These are phyloP conservation scores for Plicaturopsis crispa DNA, from an alignment of 768 basidiomycete genomes.

Conservation along the genomic window DNA sequence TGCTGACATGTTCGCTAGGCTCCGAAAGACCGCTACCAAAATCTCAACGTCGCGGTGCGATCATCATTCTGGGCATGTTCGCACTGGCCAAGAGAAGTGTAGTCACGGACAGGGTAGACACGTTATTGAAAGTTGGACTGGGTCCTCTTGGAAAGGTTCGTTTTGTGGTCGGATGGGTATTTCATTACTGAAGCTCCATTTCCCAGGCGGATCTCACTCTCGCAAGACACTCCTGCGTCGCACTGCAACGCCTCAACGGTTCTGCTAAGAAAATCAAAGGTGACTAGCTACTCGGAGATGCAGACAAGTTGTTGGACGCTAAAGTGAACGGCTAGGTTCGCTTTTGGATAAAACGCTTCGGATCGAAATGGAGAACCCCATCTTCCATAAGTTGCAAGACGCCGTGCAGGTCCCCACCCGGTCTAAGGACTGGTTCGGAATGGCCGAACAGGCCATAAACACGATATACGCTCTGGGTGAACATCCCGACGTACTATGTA, in stretches of 20 bases:
- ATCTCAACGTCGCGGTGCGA: conserved; percentile 86
- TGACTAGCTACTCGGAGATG: conserved; percentile 15
- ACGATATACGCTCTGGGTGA: conserved; percentile 93
- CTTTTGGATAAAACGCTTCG: conserved; percentile 81
- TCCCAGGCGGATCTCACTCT: conserved; percentile 77
- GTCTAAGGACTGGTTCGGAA: conserved; percentile 91
- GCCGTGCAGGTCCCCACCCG: conserved; percentile 75
- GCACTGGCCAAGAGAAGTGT: conserved; percentile 76
- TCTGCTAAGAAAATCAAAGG: conserved; percentile 98
- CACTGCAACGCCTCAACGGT: conserved; percentile 86
- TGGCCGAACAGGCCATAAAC: conserved; percentile 96
- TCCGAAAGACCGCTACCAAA: conserved; percentile 68
- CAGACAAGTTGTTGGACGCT: background rate
- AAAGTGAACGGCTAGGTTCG: conserved; percentile 47
- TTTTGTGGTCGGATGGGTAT: background rate
- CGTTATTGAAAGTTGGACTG: conserved; percentile 79
- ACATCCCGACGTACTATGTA: conserved; percentile 82
- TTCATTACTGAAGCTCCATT: background rate
- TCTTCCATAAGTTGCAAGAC: conserved; percentile 79
- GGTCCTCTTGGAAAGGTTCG: conserved; percentile 77
- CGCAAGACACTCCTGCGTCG: conserved; percentile 90
- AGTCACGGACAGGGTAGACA: conserved; percentile 77
- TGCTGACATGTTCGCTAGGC: conserved; percentile 33
- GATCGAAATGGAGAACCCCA: conserved; percentile 76
- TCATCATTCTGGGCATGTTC: conserved; percentile 96